Percentiles rank a stretch among this genome's conserved stretches.
phyloP scores from a whole-genome alignment of 2,329 filamentous ascomycete genomes.

The Calonectria montana region DNA sequence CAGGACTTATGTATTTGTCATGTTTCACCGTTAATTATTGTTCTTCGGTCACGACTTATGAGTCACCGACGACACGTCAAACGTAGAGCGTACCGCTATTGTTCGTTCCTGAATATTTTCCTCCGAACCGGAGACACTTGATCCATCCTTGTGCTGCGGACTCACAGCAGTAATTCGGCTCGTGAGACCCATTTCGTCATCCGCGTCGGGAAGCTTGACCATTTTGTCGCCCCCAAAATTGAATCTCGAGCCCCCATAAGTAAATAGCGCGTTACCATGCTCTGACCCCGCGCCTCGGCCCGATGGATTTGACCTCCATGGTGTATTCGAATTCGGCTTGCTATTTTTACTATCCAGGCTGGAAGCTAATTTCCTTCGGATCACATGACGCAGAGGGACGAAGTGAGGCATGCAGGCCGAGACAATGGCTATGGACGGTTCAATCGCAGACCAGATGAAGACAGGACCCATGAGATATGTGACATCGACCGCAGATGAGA shows the following conservation, averaged over 20 bases:
- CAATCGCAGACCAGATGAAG: conserved; percentile 27
- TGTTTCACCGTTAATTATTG: too few relatives aligned
- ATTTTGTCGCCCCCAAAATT: background rate
- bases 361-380: conserved; percentile 9
- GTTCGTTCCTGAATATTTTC: background rate
- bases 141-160: background rate
- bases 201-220: conserved; percentile 3
- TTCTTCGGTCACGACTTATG: background rate
- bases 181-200: conserved; percentile 22
- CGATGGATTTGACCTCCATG: background rate
- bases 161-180: background rate
- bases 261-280: conserved; percentile 7
- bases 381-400: conserved; percentile 13
- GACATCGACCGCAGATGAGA: conserved; percentile 4
- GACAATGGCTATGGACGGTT: conserved; percentile 23
- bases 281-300: background rate
- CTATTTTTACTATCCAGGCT: background rate
- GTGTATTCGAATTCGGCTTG: background rate
- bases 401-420: conserved; percentile 26
- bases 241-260: conserved; percentile 15
- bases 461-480: conserved; percentile 22
- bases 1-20: too few relatives aligned
- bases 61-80: background rate
- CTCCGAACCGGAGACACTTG: background rate
- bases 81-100: background rate